Evolutionary conservation across 768 basidiomycete genomes (phyloP), one percentile per base, ranked within the genome.

Genomic region (Collybia sp.): DNA sequence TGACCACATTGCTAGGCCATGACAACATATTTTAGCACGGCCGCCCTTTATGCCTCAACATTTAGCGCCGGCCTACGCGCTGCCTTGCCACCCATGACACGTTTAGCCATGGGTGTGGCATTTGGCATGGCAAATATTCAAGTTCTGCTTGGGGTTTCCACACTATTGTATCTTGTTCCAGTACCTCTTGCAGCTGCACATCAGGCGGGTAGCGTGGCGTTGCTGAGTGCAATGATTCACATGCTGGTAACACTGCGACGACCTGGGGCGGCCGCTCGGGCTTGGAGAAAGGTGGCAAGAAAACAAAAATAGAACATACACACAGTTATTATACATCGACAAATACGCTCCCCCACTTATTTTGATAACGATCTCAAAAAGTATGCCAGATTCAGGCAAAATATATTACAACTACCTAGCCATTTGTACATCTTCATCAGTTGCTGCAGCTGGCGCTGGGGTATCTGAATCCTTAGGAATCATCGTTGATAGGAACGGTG

Each of bases 151-250:
- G 76, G 77, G 2, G 76, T 78, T 32, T 70, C 85, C 18, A 99
- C 96, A 0, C 68, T 98, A 17, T 62, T 97, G 11, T 95, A 95
- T 64, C 77, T 97, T 32, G 96, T 98, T 1, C 96, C 96, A 1
- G 79, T 92, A 1, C 90, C 90, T 2, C 68, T 98, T 2, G 96
- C 96, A 6, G 92, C 95, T 11, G 77, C 85, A 30, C 96, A 99
- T 61, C 96, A 99, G 63, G 95, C 92, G 0, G 96, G 95, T 5
- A 95, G 93, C 56, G 87, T 98, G 6, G 75, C 85, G 33, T 70
- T 99, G 6, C 69, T 99, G 40, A 93, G 87, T 16, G 79, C 87
- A 4, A 80, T 93, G 75, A 62, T 93, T 1, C 91, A 91, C 42
- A 61, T 94, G 2, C 67, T 88, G 5, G 74, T 88, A 13, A 74